These are phyloP conservation scores for Echria macrotheca DNA, from an alignment of 495 filamentous ascomycete species.

Conservation along the genomic window DNA sequence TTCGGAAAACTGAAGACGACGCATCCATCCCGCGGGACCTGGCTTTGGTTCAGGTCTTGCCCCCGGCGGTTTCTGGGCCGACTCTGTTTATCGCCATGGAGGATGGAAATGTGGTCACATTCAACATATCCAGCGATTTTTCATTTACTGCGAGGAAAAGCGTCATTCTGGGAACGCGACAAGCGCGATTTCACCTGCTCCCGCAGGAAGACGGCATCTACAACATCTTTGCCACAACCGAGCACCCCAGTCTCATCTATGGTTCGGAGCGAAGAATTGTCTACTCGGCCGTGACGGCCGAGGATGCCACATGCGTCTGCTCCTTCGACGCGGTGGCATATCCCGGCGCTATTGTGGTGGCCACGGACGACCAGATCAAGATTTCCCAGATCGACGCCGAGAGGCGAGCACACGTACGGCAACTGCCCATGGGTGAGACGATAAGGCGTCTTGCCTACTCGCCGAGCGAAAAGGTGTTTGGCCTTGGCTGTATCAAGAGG, in stretches of 20 bases:
- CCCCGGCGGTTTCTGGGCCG: slow-evolving; percentile 42
- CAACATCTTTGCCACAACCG: slow-evolving; percentile 89
- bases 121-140: slow-evolving; percentile 59
- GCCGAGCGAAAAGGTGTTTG: slow-evolving; percentile 70
- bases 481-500: slow-evolving; percentile 76
- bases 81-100: slow-evolving; percentile 92
- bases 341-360: slow-evolving; percentile 73
- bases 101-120: slow-evolving; percentile 87
- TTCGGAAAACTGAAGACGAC: slow-evolving; percentile 55
- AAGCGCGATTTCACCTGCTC: slow-evolving; percentile 72
- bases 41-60: slow-evolving; percentile 67
- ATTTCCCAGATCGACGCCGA: slow-evolving; percentile 79
- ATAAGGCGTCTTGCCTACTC: slow-evolving; percentile 87
- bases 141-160: slow-evolving; percentile 67
- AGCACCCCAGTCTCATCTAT: slow-evolving; percentile 91
- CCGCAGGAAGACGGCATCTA: slow-evolving; percentile 55
- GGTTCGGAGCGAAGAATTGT: slow-evolving; percentile 79
- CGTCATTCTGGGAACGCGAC: slow-evolving; percentile 79
- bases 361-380: slow-evolving; percentile 68
- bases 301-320: slow-evolving; percentile 73
- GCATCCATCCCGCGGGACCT: slow-evolving; percentile 78
- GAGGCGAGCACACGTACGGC: slow-evolving; percentile 78
- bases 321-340: slow-evolving; percentile 77
- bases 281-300: slow-evolving; percentile 93
- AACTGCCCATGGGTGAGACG: slow-evolving; percentile 71